Conservation (phyloP, 768 basidiomycete species). For the Psilocybe cyanescens region DNA sequence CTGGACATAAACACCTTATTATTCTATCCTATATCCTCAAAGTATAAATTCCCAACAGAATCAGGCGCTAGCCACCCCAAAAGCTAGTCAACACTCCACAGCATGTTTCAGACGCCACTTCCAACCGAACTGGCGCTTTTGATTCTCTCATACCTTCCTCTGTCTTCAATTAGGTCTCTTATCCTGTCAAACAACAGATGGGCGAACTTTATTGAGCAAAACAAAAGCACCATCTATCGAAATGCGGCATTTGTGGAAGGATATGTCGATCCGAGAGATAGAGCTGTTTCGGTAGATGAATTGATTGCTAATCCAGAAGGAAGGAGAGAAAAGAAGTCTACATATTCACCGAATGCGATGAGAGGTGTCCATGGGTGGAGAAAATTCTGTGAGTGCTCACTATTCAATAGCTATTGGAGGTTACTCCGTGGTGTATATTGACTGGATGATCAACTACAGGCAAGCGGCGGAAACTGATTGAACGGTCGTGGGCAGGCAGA, state of each 20-base stretch:
- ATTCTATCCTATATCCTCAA: too few species aligned
- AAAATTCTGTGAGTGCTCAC: constrained; percentile 53
- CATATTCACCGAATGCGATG: constrained; percentile 39
- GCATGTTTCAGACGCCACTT: constrained; percentile 15
- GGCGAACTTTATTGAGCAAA: constrained; percentile 42
- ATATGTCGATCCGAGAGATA: constrained; percentile 36
- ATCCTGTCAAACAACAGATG: constrained; percentile 8
- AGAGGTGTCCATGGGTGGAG: constrained; percentile 54
- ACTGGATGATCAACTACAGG: constrained; percentile 36
- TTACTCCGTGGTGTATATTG: background rate
- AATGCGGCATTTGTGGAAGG: constrained; percentile 56
- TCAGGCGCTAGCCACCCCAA: too few species aligned
- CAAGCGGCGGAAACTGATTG: constrained; percentile 44
- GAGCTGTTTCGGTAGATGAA: background rate
- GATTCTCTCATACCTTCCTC: constrained; percentile 19
- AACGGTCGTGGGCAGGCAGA: constrained; percentile 58
- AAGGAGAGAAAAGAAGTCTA: constrained; percentile 25
- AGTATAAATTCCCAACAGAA: too few species aligned
- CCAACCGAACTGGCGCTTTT: constrained; percentile 18
- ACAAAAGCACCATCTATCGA: constrained; percentile 60
- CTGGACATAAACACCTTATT: too few species aligned
- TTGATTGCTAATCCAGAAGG: background rate
- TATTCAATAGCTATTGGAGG: background rate
- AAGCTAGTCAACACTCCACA: too few species aligned
- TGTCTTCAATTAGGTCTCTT: constrained; percentile 10